Base-by-base conservation (phyloP, 2,329 filamentous ascomycete species). In the Pseudodiploospora longispora region DNA sequence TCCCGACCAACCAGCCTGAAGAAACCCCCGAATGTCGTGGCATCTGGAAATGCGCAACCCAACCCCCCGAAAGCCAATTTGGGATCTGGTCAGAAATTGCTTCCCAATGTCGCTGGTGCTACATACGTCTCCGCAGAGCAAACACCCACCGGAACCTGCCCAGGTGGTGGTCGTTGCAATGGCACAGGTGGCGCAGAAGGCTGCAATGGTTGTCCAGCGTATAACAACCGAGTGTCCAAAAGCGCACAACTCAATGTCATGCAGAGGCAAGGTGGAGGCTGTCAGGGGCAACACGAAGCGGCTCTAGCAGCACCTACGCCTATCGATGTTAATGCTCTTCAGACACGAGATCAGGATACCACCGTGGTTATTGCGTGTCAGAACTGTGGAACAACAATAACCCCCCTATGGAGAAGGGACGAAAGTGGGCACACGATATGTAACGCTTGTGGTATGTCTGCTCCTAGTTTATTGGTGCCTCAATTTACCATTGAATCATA, bases 341-440 rank as follows among this genome's bases (percentile, higher is more conserved):
- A 62, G 42, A 45, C 48, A 28, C 61, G 62, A 34, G 53, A 50
- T 40, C 50, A 59, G 31, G 61, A 60, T 31, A 54, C 60, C 6
- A 58, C 64, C 5, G 63, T 66, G 27, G 80, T 95, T 27, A 89
- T 95, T 52, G 90, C 93, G 9, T 98, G 93, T 55, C 90, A 97
- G 61, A 98, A 98, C 58, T 98, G 93, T 63, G 87, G 84, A 30
- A 98, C 93, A 9, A 97, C 93, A 0, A 91, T 97, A 44, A 98
- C 93, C 36, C 93, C 93, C 10, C 72, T 98, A 10, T 98, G 93
- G 93, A 79, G 93, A 59, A 78, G 93, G 56, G 93, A 97, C 60
- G 91, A 95, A 64, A 83, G 83, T 54, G 93, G 93, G 2, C 90
- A 96, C 66, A 95, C 91, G 5, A 98, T 98, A 51, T 98, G 93